Evolutionary conservation across 164 flowering plant genomes (phyloP).

Genomic region (Litsea cubeba): DNA sequence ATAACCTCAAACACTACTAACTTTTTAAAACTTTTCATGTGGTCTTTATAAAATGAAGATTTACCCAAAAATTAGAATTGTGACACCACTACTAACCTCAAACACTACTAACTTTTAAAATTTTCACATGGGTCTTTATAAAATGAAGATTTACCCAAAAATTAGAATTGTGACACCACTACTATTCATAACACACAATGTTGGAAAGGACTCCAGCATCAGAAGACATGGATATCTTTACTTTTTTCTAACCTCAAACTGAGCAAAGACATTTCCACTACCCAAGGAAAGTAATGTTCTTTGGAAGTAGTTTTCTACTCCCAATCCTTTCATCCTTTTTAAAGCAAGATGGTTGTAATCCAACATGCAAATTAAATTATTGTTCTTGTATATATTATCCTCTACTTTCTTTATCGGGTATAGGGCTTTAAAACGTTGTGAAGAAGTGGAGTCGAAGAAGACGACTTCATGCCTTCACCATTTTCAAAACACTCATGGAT

Average conservation of each 20-base stretch:
- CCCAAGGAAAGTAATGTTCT: slow-evolving; percentile 32
- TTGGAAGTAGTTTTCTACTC: slow-evolving; percentile 15
- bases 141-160: too few relatives aligned
- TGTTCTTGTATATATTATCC: slow-evolving; percentile 7
- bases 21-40: too few relatives aligned
- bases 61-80: too few relatives aligned
- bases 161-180: too few relatives aligned
- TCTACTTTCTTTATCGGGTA: not conserved
- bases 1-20: too few relatives aligned
- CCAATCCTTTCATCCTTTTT: slow-evolving; percentile 13
- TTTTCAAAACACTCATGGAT: not conserved
- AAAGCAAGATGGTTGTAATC: slow-evolving; percentile 26
- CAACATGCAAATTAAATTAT: slow-evolving; percentile 22
- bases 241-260: slow-evolving; percentile 6
- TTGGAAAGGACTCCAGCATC: too few relatives aligned
- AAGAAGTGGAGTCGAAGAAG: not conserved
- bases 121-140: too few relatives aligned
- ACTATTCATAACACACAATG: too few relatives aligned
- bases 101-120: too few relatives aligned
- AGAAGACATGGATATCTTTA: too few relatives aligned
- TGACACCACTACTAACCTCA: too few relatives aligned
- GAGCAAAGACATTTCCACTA: slow-evolving; percentile 30
- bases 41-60: too few relatives aligned
- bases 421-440: not conserved
- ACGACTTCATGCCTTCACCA: not conserved